Base-by-base conservation (phyloP, 2,329 filamentous ascomycete species). In the Sporothrix pseudoabietina region DNA sequence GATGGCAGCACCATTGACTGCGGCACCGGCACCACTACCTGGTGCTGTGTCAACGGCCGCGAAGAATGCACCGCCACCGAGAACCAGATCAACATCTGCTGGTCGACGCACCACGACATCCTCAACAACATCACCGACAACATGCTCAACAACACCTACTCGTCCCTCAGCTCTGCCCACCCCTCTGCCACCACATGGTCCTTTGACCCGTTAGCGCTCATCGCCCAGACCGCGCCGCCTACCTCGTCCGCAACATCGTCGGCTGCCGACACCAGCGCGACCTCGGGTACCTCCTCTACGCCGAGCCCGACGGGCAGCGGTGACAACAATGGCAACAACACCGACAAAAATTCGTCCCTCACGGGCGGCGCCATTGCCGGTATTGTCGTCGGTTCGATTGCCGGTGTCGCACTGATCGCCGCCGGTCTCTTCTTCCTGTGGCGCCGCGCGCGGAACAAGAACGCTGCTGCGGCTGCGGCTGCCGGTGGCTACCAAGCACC, bases 31-130 rank as follows among this genome's bases (percentile, higher is more conserved):
- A 14, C 22, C 12, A 72, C n/a, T 0, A 65, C n/a, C 2, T 77
- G 75, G 75, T 77, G 76, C 57, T 77, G 76, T 41, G n/a, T 74
- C 3, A 44, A 75, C 63, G 54, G 49, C 26, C 71, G 61, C 5
- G 75, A 77, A n/a, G 19, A 44, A 2, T 77, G 76, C 70, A 77
- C 75, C 3, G 19, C 57, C 19, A 26, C 71, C 39, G 59, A 14
- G 5, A 70, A 57, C 69, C 76, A 77, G 61, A 72, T 76, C 72
- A 75, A 76, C 70, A 73, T 77, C 71, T 77, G 76, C 73, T 77
- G 76, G 76, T 71, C 72, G 72, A 71, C 47, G 14, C 30, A 30
- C 10, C 63, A 74, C 71, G 74, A 77, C 74, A 69, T 71, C 4
- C 74, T 77, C 35, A 74, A 57, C 52, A 75, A 77, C 59, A 75